A percentile compares a stretch with the other conserved stretches of the same genome.
Conservation (phyloP, 2,329 filamentous ascomycete species). For the Bipolaris zeicola region DNA sequence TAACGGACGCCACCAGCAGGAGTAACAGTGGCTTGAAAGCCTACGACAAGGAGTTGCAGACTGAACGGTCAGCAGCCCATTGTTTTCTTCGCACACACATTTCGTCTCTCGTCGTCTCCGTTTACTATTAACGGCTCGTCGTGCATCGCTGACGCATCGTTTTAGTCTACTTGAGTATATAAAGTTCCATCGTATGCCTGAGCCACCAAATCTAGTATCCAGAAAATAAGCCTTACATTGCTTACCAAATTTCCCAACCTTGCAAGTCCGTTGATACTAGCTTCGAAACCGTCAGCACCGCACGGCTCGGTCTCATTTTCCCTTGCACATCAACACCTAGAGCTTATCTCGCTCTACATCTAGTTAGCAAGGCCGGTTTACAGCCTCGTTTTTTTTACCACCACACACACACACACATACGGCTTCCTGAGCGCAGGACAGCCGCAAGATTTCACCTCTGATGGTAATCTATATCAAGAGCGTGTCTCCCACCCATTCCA, state of each 20-base stretch:
- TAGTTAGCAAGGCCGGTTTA: not conserved
- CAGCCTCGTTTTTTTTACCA: slow-evolving; percentile 2
- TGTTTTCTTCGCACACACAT: slow-evolving; percentile 6
- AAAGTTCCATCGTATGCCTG: slow-evolving; percentile 9
- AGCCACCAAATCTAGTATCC: slow-evolving; percentile 3
- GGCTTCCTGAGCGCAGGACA: not conserved
- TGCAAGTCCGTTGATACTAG: slow-evolving; percentile 1
- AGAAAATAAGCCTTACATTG: slow-evolving; percentile 1
- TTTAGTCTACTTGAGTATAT: slow-evolving; percentile 32
- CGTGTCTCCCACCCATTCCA: too few relatives aligned
- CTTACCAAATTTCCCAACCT: not conserved
- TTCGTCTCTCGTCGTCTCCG: not conserved
- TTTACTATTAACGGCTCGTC: slow-evolving; percentile 5
- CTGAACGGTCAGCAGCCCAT: slow-evolving; percentile 28
- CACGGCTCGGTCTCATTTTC: slow-evolving; percentile 1
- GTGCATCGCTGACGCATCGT: slow-evolving; percentile 6
- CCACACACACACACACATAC: not conserved
- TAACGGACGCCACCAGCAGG: slow-evolving; percentile 22
- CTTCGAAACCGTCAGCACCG: slow-evolving; percentile 1
- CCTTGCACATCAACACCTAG: slow-evolving; percentile 2
- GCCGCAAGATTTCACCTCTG: not conserved
- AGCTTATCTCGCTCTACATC: not conserved
- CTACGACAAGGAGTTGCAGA: slow-evolving; percentile 20
- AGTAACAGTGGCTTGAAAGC: slow-evolving; percentile 38
- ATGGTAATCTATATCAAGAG: not conserved